Base-by-base conservation (phyloP, 1,284 basidiomycete genomes). In the Neolentinus lepideus region DNA sequence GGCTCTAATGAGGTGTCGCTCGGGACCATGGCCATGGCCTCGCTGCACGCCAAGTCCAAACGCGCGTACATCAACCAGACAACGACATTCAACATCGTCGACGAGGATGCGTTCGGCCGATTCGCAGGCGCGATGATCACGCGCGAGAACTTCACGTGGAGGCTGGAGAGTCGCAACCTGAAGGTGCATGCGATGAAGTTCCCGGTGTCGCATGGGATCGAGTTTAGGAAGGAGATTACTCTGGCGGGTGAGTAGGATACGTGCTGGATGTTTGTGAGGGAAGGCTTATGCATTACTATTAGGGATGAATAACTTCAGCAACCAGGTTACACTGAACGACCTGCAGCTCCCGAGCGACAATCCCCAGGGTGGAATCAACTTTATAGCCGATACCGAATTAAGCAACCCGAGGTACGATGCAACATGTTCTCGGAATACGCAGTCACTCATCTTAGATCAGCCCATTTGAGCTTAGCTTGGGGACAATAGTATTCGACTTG, bases 321-420 rank as follows among this genome's bases (percentile, higher is more conserved):
- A 75, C 16, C 76, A 81, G 63, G 80, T 89, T 47, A 58, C 69
- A 51, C 72, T 92, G 45, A 68, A 78, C 56, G 80, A 89, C 61
- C 78, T 92, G 61, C 79, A 83, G 64, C 72, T 92, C n/a, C 90
- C 89, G 1, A 80, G 80, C 38, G 87, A 90, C 63, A 79, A 81
- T 66, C 81, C 84, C 1, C 71, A 69, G 0, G 86, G 86, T 47
- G 90, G 89, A 31, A 84, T 92, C 63, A 69, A 87, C 63, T 85
- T 87, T 59, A 64, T 75, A 33, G 80, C 85, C 12, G 71, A 76
- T 11, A 89, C 84, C 0, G 66, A 73, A 53, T 65, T 92, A 48
- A 74, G 66, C 47, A 92, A 92, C 64, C 76, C 80, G 21, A 89
- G 87, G 81, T 80, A 63, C 38, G 27, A 27, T 6, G n/a, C 19